Evolutionary conservation across 805 yeast species (phyloP).

Genomic region (Jamesozyma piceae): DNA sequence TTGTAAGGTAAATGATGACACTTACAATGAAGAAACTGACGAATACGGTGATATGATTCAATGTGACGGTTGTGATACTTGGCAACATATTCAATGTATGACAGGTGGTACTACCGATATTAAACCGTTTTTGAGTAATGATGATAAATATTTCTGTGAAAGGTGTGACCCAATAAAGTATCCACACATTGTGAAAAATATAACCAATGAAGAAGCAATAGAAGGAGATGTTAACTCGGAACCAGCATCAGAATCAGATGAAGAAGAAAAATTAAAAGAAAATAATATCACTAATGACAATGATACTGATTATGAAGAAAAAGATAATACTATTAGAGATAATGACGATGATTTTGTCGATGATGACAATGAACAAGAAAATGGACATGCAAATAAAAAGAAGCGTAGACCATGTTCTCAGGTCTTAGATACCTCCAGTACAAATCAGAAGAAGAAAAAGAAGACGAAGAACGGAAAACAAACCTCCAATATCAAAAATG

Average conservation of each 20-base stretch:
- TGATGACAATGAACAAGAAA: background rate
- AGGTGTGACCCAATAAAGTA: constrained; percentile 40
- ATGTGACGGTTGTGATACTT: constrained; percentile 56
- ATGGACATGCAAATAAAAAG: background rate
- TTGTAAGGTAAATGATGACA: constrained; percentile 51
- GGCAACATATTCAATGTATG: constrained; percentile 67
- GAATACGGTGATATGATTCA: constrained; percentile 48
- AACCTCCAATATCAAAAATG: background rate
- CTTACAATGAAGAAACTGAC: constrained; percentile 50
- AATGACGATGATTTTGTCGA: background rate
- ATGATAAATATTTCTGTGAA: constrained; percentile 45
- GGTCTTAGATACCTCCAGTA: background rate
- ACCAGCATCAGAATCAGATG: constrained; percentile 1
- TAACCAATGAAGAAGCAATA: background rate
- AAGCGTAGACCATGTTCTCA: background rate
- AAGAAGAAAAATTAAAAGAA: background rate
- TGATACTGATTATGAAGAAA: constrained; percentile 11
- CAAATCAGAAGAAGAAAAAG: too few relatives aligned
- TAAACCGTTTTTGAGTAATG: constrained; percentile 26
- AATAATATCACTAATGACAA: constrained; percentile 10
- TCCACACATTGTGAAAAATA: constrained; percentile 7
- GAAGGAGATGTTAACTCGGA: background rate
- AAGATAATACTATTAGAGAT: background rate
- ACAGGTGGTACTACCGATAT: constrained; percentile 30
- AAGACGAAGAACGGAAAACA: background rate